Conservation (phyloP, 2,329 filamentous ascomycete species). For the Microascus cirrosus region DNA sequence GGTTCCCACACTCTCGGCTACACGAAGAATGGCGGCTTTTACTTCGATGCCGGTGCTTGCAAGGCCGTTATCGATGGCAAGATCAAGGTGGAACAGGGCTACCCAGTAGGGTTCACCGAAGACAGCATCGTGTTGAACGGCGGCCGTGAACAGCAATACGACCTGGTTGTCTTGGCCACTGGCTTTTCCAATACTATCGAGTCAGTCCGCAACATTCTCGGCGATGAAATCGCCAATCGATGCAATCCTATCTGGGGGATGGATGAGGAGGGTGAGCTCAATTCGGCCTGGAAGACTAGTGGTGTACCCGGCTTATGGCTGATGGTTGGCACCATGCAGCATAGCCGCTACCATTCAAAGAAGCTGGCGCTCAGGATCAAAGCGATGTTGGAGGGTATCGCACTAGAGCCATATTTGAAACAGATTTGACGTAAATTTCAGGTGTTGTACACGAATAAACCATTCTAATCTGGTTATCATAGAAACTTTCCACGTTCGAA, state of each 20-base stretch:
- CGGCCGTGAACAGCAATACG: slow-evolving; percentile 18
- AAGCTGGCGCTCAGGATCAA: slow-evolving; percentile 19
- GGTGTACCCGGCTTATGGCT: slow-evolving; percentile 24
- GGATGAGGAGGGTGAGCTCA: slow-evolving; percentile 34
- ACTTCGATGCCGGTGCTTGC: not conserved
- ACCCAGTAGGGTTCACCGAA: slow-evolving; percentile 15
- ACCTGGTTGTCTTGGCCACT: slow-evolving; percentile 32
- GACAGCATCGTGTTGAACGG: slow-evolving; percentile 19
- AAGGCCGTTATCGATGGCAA: not conserved
- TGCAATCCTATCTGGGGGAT: slow-evolving; percentile 35
- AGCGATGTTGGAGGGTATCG: slow-evolving; percentile 11
- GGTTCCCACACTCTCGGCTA: slow-evolving; percentile 16
- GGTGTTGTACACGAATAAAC: too few species aligned
- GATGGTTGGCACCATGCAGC: slow-evolving; percentile 21
- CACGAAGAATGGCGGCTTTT: slow-evolving; percentile 11
- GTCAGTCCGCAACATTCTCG: slow-evolving; percentile 34
- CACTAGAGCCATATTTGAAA: slow-evolving; percentile 9
- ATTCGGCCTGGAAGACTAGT: slow-evolving; percentile 17
- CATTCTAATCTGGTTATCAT: too few species aligned
- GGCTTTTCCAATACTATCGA: slow-evolving; percentile 43
- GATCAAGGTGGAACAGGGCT: slow-evolving; percentile 10
- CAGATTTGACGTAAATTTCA: too few species aligned
- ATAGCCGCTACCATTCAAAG: slow-evolving; percentile 21
- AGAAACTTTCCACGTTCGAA: too few species aligned
- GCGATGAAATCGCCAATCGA: slow-evolving; percentile 33